Evolutionary conservation across 352 stramenopile species (phyloP), one percentile per base, ranked within the genome.

Genomic region (Phytophthora megakarya): DNA sequence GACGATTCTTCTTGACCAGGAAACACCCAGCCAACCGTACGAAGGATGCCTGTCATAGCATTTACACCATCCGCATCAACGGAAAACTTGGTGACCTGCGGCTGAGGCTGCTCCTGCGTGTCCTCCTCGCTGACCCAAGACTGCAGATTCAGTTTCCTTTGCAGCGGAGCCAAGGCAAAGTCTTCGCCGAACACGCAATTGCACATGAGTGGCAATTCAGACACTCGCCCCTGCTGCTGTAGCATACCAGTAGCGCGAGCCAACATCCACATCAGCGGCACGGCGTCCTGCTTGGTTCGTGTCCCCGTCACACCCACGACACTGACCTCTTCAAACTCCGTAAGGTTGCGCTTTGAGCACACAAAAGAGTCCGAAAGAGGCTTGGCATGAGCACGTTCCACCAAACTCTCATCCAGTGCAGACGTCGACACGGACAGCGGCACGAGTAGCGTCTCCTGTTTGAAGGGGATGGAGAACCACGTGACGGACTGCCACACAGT

Each of bases 401-500:
- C 22, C 3, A 88, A 63, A 5, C n/a, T 50, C 1, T 67, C 49
- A 28, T 91, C 80, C 16, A 89, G 49, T 25, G 67, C 60, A 22
- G 72, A 76, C 12, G 65, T 56, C 5, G 82, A 79, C 4, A 45
- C 40, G 2, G 78, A 82, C 6, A 88, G 70, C 48, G 82, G 76
- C 30, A 80, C 78, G 10, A 88, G 49, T 45, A 89, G 53, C 50
- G 70, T 80, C 40, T 88, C 49, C 47, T 89, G 82, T 39, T 74
- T 75, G 54, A 89, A 92, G 12, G 83, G 85, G 23, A 91, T 62
- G 2, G 81, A 74, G 37, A 91, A 71, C 63, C 70, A 83, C 33
- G 72, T 82, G 13, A 86, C 76, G 1, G 82, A 93, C 71, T 93
- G 85, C 82, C 85, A 93, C 22, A 93, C 67, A 5, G 80, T 88